Evolutionary conservation across 805 yeast species (phyloP), one percentile per base, ranked within the genome.

Genomic region (Barnettozyma populi): DNA sequence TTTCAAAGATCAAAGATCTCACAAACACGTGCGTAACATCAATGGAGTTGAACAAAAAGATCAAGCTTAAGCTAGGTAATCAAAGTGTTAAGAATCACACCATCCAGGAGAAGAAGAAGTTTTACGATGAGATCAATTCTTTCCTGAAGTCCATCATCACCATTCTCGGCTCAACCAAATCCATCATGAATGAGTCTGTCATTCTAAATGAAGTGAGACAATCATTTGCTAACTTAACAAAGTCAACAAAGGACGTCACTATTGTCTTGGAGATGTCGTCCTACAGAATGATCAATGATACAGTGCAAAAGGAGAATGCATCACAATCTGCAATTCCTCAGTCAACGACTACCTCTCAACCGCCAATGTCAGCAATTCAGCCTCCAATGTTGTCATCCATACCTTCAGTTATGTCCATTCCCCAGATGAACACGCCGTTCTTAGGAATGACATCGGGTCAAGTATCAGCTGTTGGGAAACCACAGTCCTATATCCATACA

Each of bases 221-320:
- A 7, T 79, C 86, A 6, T 76, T 92, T 66, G 87, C 96, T 0
- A 78, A 81, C 34, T 70, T 92, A 49, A 90, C 97, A 0, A 81
- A 88, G 54, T 86, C 90, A 3, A 88, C 97, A 4, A 92, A 92
- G 59, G 98, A 92, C 60, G 85, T 92, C 14, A 90, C 97, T 0
- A 82, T 88, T n/a, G 73, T 87, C 56, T 68, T 90, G 38, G 97
- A 90, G 61, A 72, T 76, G 36, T 79, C 85, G 50, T 71, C 83
- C 16, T 78, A 74, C 60, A 68, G 71, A 47, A 42, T 61, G 46
- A 57, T 61, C 36, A 61, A 61, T 43, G 65, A 61, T 29, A 44
- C 57, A 0, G 48, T 52, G 32, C 38, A 45, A 9, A 41, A 37
- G 38, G 38, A 40, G n/a, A 31, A 29, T 21, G 9, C 31, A 11